Base-by-base conservation (phyloP, 1,139 yeast species). In the Komagataea norvegica region DNA sequence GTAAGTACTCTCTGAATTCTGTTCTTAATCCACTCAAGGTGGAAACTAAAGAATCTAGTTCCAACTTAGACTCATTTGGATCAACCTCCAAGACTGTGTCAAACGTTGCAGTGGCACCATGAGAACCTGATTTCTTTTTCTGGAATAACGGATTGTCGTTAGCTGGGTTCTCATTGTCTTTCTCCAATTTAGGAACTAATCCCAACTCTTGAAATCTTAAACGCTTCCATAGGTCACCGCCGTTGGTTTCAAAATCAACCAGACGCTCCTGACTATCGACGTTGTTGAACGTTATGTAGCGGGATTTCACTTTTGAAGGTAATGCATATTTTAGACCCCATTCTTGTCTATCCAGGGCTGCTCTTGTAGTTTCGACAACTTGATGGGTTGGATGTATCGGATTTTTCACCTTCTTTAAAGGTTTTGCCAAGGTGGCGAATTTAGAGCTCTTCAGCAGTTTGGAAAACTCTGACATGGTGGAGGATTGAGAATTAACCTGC, bases 281-380 rank as follows among this genome's bases (percentile, higher is more conserved):
- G 30, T 72, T 71, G 36, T 72, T 66, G 33, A 71, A 64, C 10
- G 73, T 67, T 40, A 78, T 56, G 48, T 68, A 70, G 38, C 71
- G 64, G 2, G 77, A 60, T 44, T 65, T 64, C 34, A 69, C 57
- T 42, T 69, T 70, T 11, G 62, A 56, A 3, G 86, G 85, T 26
- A 79, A 59, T 35, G 77, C 65, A 44, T 73, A 61, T 52, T 79
- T 79, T 40, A 79, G 57, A 47, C 87, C 87, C 74, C 77, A 79
- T 58, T 79, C 80, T 43, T 74, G 72, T 48, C 79, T 68, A 38
- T 68, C 59, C 34, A 69, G 59, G 2, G 81, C 67, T 3, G 79
- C 67, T 10, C 77, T 68, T 29, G 78, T 71, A 2, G 84, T 70
- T 47, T 72, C 76, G 17, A 79, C 64, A 17, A 75, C 67, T 56